Conservation (phyloP, 768 basidiomycete species). For the Suillus tomentosus region DNA sequence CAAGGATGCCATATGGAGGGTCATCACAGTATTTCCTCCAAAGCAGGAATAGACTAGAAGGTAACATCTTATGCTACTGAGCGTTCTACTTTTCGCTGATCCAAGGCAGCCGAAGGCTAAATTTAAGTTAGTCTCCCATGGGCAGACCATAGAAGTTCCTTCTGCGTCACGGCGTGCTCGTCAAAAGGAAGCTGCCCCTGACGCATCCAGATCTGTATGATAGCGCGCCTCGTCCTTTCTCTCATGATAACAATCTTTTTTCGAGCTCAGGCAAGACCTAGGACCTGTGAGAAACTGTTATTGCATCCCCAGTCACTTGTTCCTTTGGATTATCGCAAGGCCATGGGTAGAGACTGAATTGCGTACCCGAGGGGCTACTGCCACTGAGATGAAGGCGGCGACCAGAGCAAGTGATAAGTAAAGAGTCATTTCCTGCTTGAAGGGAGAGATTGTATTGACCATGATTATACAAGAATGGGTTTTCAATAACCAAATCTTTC, state of each 20-base stretch:
- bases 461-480: no score
- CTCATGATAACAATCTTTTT: neutral
- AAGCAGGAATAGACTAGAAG: constrained; percentile 14
- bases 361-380: neutral
- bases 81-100: neutral
- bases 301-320: neutral
- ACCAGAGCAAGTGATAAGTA: neutral
- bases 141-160: neutral
- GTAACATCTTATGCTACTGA: neutral
- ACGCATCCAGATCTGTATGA: neutral
- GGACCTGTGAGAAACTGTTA: neutral
- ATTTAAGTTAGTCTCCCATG: neutral
- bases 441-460: neutral
- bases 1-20: constrained; percentile 78
- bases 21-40: constrained; percentile 61
- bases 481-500: no score
- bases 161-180: neutral
- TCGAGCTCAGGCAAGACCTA: neutral
- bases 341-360: neutral
- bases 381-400: neutral
- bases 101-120: neutral
- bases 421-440: neutral
- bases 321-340: neutral
- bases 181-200: neutral
- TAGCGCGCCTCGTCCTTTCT: neutral